A percentile compares a stretch with the other conserved stretches of the same genome.
Conservation (phyloP, 257 asterid species). For the Fraxinus cuspidata region DNA sequence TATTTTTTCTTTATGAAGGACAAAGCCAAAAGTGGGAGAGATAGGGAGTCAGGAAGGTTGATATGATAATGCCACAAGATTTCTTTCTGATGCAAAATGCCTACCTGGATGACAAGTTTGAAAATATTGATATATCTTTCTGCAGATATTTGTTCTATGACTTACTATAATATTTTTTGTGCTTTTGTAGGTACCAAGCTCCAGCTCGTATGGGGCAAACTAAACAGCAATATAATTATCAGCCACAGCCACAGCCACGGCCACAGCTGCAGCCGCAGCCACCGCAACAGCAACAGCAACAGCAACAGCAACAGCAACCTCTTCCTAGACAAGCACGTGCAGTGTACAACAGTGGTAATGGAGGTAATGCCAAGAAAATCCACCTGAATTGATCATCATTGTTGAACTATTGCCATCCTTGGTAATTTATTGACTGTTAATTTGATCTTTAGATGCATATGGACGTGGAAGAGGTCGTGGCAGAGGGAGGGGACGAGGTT, state of each 20-base stretch:
- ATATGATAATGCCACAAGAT: not conserved
- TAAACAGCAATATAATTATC: conserved; percentile 59
- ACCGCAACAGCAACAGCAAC: not conserved
- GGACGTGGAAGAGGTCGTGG: conserved; percentile 91
- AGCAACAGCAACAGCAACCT: not conserved
- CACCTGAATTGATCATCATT: not conserved
- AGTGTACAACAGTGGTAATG: conserved; percentile 49
- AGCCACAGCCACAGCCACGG: conserved; percentile 40
- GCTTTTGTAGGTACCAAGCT: conserved; percentile 70
- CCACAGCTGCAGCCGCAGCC: too few species aligned
- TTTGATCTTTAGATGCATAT: conserved; percentile 55
- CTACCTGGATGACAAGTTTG: not conserved
- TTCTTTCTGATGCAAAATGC: conserved; percentile 5
- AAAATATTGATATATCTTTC: not conserved
- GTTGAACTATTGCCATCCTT: not conserved
- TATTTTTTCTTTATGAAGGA: not conserved
- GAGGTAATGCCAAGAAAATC: conserved; percentile 48
- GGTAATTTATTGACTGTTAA: not conserved
- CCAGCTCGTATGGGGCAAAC: conserved; percentile 61
- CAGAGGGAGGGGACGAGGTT: conserved; percentile 69
- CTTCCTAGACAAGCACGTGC: conserved; percentile 72
- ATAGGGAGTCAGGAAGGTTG: not conserved
- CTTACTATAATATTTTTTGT: not conserved
- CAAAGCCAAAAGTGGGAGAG: not conserved
- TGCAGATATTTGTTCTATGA: not conserved